These are phyloP conservation scores for Phytophthora citricola DNA, from an alignment of 352 stramenopile genomes.

Conservation along the genomic window DNA sequence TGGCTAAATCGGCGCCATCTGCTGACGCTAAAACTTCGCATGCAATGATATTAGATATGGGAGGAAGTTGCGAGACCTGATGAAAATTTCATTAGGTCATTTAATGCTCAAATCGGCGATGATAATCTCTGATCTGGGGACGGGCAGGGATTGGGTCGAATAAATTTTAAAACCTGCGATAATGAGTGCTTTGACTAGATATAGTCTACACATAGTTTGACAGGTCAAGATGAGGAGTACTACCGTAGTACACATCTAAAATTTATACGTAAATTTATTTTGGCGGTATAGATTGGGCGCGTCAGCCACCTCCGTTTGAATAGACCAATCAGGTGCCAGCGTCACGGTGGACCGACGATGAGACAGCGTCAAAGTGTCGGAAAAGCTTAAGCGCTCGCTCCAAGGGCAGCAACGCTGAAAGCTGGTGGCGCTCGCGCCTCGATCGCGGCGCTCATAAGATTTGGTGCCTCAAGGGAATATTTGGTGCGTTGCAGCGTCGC, in stretches of 20 bases:
- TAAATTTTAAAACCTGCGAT: constrained; percentile 2
- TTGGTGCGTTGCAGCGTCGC: constrained; percentile 15
- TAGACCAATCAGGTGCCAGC: constrained; percentile 4
- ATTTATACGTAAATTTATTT: constrained; percentile 1
- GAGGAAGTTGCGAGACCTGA: constrained; percentile 2
- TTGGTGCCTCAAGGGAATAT: constrained; percentile 10
- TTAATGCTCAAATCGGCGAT: background rate
- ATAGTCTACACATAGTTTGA: too few relatives aligned
- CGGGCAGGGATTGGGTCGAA: background rate
- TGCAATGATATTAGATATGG: background rate
- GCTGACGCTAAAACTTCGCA: background rate
- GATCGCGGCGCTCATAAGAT: background rate
- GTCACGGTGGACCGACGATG: constrained; percentile 10
- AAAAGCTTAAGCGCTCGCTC: background rate
- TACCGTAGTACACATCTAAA: too few relatives aligned
- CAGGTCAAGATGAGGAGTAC: too few relatives aligned
- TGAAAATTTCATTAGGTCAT: background rate
- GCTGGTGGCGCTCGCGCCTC: background rate
- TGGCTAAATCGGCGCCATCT: background rate
- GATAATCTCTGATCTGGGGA: background rate
- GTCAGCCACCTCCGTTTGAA: constrained; percentile 26
- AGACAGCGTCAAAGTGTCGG: constrained; percentile 12
- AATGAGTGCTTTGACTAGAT: too few relatives aligned
- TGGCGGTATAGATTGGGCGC: constrained; percentile 18
- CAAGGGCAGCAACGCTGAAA: background rate